Evolutionary conservation across 352 stramenopile species (phyloP).

Genomic region (Pythium graminicola): DNA sequence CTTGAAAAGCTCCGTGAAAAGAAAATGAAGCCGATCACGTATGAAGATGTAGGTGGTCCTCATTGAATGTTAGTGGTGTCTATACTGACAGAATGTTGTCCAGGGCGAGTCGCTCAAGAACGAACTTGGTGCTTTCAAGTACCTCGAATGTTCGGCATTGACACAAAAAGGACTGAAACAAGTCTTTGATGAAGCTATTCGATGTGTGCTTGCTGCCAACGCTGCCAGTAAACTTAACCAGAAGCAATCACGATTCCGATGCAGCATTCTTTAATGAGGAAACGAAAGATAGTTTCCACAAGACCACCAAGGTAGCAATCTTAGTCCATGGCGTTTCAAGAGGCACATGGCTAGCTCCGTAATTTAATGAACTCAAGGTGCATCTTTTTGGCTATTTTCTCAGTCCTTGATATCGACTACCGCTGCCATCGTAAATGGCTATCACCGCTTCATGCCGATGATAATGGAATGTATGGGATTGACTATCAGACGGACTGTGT

Average conservation of each 20-base stretch:
- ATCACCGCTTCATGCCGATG: too few species aligned
- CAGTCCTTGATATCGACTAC: too few species aligned
- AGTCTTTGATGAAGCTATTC: conserved; percentile 92
- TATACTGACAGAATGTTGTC: neutral
- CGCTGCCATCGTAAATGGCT: too few species aligned
- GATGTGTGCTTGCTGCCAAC: conserved; percentile 80
- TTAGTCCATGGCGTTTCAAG: conserved; percentile 4
- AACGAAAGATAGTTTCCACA: neutral
- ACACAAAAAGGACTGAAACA: conserved; percentile 93
- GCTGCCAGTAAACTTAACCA: conserved; percentile 27
- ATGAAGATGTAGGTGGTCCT: conserved; percentile 45
- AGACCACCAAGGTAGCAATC: too few species aligned
- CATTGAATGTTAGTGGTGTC: neutral
- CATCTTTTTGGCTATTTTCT: conserved; percentile 9
- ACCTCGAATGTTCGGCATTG: conserved; percentile 91
- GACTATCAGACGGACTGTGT: too few species aligned
- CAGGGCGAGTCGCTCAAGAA: conserved; percentile 85
- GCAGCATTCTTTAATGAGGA: conserved; percentile 57
- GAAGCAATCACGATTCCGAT: conserved; percentile 25
- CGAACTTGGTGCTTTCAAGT: conserved; percentile 87
- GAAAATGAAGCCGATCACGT: conserved; percentile 63
- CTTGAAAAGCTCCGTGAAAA: conserved; percentile 86
- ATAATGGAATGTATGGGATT: too few species aligned
- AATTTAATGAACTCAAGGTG: conserved; percentile 25
- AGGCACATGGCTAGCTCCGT: conserved; percentile 17